Conservation (phyloP, 2,329 filamentous ascomycete genomes). For the Ascochyta clinopodiicola region DNA sequence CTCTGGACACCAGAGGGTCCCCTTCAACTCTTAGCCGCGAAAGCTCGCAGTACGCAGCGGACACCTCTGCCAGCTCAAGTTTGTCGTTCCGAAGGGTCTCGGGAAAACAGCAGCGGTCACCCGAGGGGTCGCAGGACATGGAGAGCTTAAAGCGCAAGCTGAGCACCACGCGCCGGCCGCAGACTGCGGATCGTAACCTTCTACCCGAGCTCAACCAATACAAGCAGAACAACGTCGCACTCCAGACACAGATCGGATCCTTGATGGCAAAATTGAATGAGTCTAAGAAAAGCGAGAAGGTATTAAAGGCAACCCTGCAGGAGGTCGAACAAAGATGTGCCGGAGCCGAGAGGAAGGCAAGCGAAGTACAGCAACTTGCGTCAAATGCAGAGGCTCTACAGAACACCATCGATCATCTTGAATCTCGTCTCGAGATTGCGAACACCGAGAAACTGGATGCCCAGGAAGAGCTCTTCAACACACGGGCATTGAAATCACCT, state of each 20-base stretch:
- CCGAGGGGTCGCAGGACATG: slow-evolving; percentile 30
- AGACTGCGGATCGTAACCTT: slow-evolving; percentile 43
- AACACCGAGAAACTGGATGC: slow-evolving; percentile 53
- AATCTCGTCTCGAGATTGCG: slow-evolving; percentile 48
- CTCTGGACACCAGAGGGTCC: slow-evolving; percentile 32
- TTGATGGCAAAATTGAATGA: slow-evolving; percentile 51
- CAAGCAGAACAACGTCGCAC: slow-evolving; percentile 45
- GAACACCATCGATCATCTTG: slow-evolving; percentile 48
- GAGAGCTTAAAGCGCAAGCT: slow-evolving; percentile 50
- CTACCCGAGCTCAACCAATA: slow-evolving; percentile 49
- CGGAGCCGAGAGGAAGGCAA: slow-evolving; percentile 37
- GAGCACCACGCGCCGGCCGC: slow-evolving; percentile 40
- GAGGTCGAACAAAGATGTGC: slow-evolving; percentile 42
- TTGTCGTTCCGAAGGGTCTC: slow-evolving; percentile 29
- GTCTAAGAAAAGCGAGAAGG: slow-evolving; percentile 45
- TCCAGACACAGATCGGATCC: slow-evolving; percentile 46
- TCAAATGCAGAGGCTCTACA: slow-evolving; percentile 41
- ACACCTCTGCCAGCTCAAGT: slow-evolving; percentile 30
- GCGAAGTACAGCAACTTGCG: slow-evolving; percentile 33
- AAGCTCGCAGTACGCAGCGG: slow-evolving; percentile 23
- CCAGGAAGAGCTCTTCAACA: slow-evolving; percentile 45
- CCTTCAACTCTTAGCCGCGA: slow-evolving; percentile 33
- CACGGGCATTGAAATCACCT: slow-evolving; percentile 34
- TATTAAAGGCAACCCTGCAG: slow-evolving; percentile 37
- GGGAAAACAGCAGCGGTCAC: slow-evolving; percentile 37